These are phyloP conservation scores for Blastobotrys apis DNA, from an alignment of 1,139 yeast genomes.

Conservation along the genomic window DNA sequence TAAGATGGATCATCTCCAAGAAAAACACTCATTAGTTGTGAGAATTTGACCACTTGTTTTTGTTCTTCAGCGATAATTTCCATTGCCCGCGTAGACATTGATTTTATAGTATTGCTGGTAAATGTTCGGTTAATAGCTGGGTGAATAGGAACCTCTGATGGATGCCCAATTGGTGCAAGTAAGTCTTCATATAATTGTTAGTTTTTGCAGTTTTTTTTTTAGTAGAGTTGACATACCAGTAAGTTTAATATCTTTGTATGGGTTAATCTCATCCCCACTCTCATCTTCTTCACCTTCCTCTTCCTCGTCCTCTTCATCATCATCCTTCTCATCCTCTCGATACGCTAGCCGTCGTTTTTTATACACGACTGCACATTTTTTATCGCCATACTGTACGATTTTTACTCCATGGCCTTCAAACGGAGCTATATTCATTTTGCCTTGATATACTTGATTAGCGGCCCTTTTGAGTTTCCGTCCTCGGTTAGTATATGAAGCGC, in stretches of 20 bases:
- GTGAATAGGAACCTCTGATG: constrained; percentile 72
- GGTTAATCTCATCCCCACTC: constrained; percentile 36
- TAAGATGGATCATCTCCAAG: constrained; percentile 82
- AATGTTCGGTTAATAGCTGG: constrained; percentile 67
- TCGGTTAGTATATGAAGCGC: constrained; percentile 43
- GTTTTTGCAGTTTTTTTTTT: neutral
- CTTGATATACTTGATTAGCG: constrained; percentile 40
- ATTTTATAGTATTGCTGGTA: constrained; percentile 46
- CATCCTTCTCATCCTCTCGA: constrained; percentile 19
- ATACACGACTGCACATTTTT: constrained; percentile 35
- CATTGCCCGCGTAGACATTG: constrained; percentile 65
- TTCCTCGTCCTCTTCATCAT: constrained; percentile 18
- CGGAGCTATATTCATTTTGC: constrained; percentile 38
- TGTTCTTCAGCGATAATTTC: constrained; percentile 79
- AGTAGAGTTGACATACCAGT: constrained; percentile 24
- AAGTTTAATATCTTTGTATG: constrained; percentile 42
- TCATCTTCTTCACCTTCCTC: constrained; percentile 24
- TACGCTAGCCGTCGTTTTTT: constrained; percentile 24
- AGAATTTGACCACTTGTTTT: constrained; percentile 61
- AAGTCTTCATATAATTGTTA: constrained; percentile 38
- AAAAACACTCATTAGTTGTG: constrained; percentile 68
- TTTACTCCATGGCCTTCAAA: constrained; percentile 31
- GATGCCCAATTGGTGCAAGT: constrained; percentile 72
- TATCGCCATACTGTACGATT: constrained; percentile 35
- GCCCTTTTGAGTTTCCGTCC: constrained; percentile 56